Evolutionary conservation across 345 rosid genomes (phyloP).

Genomic region (Corchorus capsularis): DNA sequence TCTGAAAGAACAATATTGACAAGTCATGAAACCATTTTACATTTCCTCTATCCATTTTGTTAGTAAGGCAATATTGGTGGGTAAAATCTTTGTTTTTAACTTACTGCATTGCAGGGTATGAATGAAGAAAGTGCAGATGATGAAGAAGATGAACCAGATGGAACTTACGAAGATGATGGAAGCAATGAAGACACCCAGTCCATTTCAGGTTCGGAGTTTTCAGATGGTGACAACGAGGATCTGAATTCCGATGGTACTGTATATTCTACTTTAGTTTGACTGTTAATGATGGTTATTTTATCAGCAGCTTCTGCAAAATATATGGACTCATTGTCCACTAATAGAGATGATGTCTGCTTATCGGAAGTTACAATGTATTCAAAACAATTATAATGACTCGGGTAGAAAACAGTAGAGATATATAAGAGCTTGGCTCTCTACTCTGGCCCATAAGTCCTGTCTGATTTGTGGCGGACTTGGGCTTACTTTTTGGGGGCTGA

Average conservation of each 20-base stretch:
- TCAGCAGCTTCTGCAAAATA: not conserved
- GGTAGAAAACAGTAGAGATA: not conserved
- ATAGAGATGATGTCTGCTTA: not conserved
- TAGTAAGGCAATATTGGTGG: not conserved
- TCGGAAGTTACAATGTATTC: not conserved
- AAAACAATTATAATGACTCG: not conserved
- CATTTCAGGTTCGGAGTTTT: constrained; percentile 48
- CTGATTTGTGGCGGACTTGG: not conserved
- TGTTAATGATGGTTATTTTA: not conserved
- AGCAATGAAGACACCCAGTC: constrained; percentile 32
- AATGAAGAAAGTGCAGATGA: constrained; percentile 34
- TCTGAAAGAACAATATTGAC: not conserved
- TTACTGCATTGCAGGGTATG: constrained; percentile 41
- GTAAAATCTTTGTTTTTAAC: not conserved
- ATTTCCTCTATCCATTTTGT: not conserved
- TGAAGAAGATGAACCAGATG: constrained; percentile 34
- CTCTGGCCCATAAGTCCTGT: not conserved
- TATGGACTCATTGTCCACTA: not conserved
- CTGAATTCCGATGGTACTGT: constrained; percentile 52
- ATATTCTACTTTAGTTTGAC: not conserved
- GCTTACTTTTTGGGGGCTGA: not conserved
- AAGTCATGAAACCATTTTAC: not conserved
- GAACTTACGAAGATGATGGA: constrained; percentile 30
- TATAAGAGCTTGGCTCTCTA: not conserved
- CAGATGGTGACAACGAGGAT: constrained; percentile 43